Conservation (phyloP, 1,139 yeast species). For the Geotrichum fermentans region DNA sequence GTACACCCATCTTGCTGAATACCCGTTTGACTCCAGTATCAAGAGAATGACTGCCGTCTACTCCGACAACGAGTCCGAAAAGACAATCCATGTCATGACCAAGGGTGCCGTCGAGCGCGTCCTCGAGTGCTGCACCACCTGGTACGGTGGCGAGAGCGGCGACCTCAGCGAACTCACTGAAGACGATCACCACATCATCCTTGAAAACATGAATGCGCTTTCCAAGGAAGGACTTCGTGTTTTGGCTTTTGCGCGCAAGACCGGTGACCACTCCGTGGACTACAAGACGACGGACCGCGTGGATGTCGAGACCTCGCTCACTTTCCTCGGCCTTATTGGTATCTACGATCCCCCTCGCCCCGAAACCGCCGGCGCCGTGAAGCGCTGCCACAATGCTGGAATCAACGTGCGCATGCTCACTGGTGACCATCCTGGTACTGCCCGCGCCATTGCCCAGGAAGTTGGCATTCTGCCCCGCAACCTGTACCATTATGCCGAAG, state of each 20-base stretch:
- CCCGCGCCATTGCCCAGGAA: constrained; percentile 75
- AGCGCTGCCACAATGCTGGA: constrained; percentile 68
- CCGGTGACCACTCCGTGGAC: constrained; percentile 21
- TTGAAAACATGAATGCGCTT: constrained; percentile 56
- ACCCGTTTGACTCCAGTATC: constrained; percentile 72
- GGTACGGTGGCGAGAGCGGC: constrained; percentile 38
- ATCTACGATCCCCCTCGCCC: constrained; percentile 79
- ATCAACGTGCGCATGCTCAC: constrained; percentile 81
- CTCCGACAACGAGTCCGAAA: constrained; percentile 36
- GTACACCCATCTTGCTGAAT: constrained; percentile 53
- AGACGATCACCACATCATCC: constrained; percentile 43
- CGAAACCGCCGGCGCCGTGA: constrained; percentile 66
- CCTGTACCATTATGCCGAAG: constrained; percentile 56
- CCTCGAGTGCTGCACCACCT: constrained; percentile 51
- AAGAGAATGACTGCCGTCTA: constrained; percentile 71
- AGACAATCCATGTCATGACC: constrained; percentile 45
- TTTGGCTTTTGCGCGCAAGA: constrained; percentile 54
- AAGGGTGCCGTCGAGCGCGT: constrained; percentile 82
- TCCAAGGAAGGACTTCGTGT: constrained; percentile 71
- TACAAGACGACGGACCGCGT: constrained; percentile 44
- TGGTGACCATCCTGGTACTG: constrained; percentile 82
- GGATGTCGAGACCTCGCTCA: constrained; percentile 50
- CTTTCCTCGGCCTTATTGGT: constrained; percentile 67
- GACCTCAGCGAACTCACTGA: constrained; percentile 39
- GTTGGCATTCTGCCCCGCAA: constrained; percentile 78